Conservation (phyloP, 2,329 filamentous ascomycete species). For the Sodiomyces alkalinus region DNA sequence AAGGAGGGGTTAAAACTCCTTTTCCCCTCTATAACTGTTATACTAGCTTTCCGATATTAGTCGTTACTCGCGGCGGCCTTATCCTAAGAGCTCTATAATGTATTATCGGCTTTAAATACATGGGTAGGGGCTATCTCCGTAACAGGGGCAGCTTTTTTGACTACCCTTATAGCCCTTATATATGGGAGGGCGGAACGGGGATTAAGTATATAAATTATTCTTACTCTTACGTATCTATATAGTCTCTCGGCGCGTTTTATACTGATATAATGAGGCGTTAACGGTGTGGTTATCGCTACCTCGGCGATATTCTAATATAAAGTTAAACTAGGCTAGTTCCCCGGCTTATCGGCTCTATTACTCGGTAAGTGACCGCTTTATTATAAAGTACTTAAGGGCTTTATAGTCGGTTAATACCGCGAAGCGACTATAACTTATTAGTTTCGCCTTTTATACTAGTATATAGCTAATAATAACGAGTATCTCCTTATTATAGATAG, state of each 20-base stretch:
- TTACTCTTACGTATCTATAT: not conserved
- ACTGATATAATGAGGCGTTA: not conserved
- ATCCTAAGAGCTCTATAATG: not conserved
- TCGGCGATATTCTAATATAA: not conserved
- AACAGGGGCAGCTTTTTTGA: no score
- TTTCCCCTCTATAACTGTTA: not conserved
- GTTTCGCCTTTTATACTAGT: no score
- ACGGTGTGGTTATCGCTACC: not conserved
- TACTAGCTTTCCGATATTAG: not conserved
- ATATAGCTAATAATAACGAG: no score
- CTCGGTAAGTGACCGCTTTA: not conserved
- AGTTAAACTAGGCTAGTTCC: not conserved
- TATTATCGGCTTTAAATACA: not conserved
- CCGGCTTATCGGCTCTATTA: not conserved
- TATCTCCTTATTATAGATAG: no score
- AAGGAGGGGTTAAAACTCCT: not conserved
- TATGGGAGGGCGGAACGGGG: no score
- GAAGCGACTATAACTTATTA: no score
- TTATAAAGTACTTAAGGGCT: slow-evolving; percentile 1
- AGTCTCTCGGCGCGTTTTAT: not conserved
- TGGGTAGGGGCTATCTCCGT: no score
- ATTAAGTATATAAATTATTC: not conserved
- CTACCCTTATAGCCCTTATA: no score
- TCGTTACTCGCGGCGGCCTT: not conserved
- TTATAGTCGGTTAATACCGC: no score